Percentiles rank a stretch among this genome's conserved stretches.
These are phyloP conservation scores for Blastomyces gilchristii DNA, from an alignment of 2,329 filamentous ascomycete species.

Conservation along the genomic window DNA sequence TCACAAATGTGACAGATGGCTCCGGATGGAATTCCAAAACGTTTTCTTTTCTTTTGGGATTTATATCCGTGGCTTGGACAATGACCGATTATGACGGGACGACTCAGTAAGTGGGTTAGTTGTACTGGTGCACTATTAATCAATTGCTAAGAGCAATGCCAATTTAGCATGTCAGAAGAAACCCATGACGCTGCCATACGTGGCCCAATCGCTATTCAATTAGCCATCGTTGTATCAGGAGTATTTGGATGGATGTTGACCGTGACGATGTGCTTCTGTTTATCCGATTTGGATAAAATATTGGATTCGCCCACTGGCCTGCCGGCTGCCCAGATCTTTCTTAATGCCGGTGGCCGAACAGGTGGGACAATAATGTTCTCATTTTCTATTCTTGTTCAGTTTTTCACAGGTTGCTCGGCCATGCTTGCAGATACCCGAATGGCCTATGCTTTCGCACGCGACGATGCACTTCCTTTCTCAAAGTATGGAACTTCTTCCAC, in stretches of 20 bases:
- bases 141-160: slow-evolving; percentile 14
- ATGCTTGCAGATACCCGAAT: slow-evolving; percentile 55
- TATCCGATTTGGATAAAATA: slow-evolving; percentile 48
- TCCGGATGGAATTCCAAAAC: slow-evolving; percentile 52
- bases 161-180: slow-evolving; percentile 52
- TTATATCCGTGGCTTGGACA: slow-evolving; percentile 39
- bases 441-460: slow-evolving; percentile 52
- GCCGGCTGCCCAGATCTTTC: slow-evolving; percentile 50
- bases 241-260: slow-evolving; percentile 53
- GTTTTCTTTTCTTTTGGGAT: slow-evolving; percentile 54
- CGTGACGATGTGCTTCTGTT: slow-evolving; percentile 53
- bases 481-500: slow-evolving; percentile 28
- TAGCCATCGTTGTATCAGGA: slow-evolving; percentile 51
- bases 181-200: slow-evolving; percentile 52
- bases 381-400: slow-evolving; percentile 53
- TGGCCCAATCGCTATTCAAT: slow-evolving; percentile 50
- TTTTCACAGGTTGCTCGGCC: slow-evolving; percentile 54
- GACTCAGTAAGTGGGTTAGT: slow-evolving; percentile 43
- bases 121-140: slow-evolving; percentile 11
- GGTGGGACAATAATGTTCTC: slow-evolving; percentile 53
- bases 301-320: slow-evolving; percentile 49
- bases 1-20: slow-evolving; percentile 50
- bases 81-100: slow-evolving; percentile 61
- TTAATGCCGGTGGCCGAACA: slow-evolving; percentile 48
- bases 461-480: slow-evolving; percentile 52